phyloP scores from a whole-genome alignment of 2,329 filamentous ascomycete genomes.

The Stagonosporopsis vannaccii region DNA sequence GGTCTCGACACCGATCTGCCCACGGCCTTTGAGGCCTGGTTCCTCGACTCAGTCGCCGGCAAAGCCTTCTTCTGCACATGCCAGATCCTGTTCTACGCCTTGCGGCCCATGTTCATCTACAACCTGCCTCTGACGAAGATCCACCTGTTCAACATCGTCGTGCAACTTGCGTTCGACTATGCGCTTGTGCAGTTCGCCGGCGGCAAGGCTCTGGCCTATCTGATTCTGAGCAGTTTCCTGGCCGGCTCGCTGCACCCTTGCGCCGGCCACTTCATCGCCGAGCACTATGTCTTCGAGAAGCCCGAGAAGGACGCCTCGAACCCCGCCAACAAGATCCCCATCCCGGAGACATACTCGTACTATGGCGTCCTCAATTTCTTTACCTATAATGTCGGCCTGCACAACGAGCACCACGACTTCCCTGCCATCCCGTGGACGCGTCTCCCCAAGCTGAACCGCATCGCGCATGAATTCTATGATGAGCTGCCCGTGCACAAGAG shows the following conservation, averaged over 20 bases:
- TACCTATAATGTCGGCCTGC: constrained; percentile 96
- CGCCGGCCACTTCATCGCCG: constrained; percentile 97
- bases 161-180: constrained; percentile 81
- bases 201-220: constrained; percentile 75
- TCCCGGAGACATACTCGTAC: constrained; percentile 97
- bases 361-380: constrained; percentile 91
- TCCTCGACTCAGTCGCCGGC: constrained; percentile 92
- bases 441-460: constrained; percentile 76
- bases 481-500: constrained; percentile 85
- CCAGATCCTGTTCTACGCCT: constrained; percentile 98
- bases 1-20: constrained; percentile 96
- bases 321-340: constrained; percentile 56
- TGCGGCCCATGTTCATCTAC: constrained; percentile 95
- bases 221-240: constrained; percentile 89
- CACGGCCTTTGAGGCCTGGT: constrained; percentile 86
- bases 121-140: constrained; percentile 84
- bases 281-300: constrained; percentile 70
- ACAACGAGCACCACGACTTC: constrained; percentile 99
- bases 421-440: constrained; percentile 95
- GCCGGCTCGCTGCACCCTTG: constrained; percentile 93
- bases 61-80: constrained; percentile 99
- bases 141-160: constrained; percentile 80
- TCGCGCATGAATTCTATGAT: constrained; percentile 91
- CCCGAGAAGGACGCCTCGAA: constrained; percentile 63
- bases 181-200: constrained; percentile 68